Evolutionary conservation across 139 green algal species (phyloP).

Genomic region (Chlamydomonas sp.): DNA sequence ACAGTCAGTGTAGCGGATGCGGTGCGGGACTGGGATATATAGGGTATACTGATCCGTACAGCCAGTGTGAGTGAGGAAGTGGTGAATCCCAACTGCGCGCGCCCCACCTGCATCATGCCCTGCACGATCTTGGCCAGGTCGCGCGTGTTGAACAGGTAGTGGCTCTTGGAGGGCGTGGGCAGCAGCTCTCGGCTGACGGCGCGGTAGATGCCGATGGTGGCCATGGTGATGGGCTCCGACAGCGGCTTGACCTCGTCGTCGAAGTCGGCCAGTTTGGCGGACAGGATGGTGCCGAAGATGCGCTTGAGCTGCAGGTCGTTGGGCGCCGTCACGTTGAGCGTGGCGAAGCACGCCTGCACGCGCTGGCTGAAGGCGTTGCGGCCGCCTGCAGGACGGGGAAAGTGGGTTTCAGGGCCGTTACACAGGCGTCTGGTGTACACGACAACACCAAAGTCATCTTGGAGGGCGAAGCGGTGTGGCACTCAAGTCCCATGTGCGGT

Average conservation of each 20-base stretch:
- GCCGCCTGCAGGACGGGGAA: conserved; percentile 36
- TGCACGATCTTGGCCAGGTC: conserved; percentile 86
- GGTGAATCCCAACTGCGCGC: not conserved
- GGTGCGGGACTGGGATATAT: too few species aligned
- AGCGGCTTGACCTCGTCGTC: conserved; percentile 75
- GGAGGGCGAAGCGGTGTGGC: not conserved
- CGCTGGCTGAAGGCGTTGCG: conserved; percentile 82
- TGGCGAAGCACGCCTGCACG: conserved; percentile 76
- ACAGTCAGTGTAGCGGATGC: too few species aligned
- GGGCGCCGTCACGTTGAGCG: conserved; percentile 78
- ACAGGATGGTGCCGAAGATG: conserved; percentile 87
- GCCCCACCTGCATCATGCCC: conserved; percentile 69
- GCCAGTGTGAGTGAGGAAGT: too few species aligned
- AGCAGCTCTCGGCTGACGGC: conserved; percentile 75
- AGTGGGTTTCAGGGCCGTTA: too few species aligned
- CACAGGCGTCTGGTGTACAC: not conserved
- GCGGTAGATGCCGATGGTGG: conserved; percentile 68
- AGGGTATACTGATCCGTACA: too few species aligned
- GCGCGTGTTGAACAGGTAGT: conserved; percentile 91
- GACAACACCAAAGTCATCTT: too few species aligned
- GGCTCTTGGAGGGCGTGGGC: conserved; percentile 83
- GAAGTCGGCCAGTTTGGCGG: conserved; percentile 79
- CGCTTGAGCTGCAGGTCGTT: conserved; percentile 79
- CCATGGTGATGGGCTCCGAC: conserved; percentile 71
- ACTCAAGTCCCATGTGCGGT: too few species aligned